Percentiles rank a stretch among this genome's conserved stretches.
Evolutionary conservation across 176 grass and related monocot species (phyloP).

Genomic region (Alloteropsis semialata): DNA sequence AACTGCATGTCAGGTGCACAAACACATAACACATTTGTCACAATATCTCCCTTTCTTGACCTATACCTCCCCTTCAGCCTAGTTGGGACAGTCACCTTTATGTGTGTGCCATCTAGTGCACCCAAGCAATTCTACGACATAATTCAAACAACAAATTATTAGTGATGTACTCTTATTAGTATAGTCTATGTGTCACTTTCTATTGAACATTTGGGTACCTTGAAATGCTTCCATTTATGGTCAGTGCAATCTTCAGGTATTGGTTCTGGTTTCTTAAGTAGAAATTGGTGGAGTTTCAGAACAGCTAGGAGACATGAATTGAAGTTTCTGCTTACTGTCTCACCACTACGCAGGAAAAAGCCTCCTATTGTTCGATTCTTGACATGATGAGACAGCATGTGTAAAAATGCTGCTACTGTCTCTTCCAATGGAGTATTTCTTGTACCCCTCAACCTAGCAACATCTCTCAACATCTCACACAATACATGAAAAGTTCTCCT

Average conservation of each 20-base stretch:
- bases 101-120: neutral
- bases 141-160: neutral
- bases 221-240: neutral
- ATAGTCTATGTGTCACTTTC: neutral
- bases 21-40: neutral
- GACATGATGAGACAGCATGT: neutral
- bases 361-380: neutral
- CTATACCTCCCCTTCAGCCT: neutral
- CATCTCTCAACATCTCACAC: neutral
- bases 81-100: neutral
- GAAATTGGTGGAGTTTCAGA: neutral
- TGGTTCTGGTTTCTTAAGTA: slow-evolving; percentile 5
- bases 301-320: neutral
- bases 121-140: neutral
- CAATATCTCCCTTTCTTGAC: neutral
- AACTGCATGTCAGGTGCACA: slow-evolving; percentile 1
- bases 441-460: neutral
- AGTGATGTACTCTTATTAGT: neutral
- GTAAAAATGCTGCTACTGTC: neutral
- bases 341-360: neutral
- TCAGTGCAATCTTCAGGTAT: neutral
- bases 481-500: neutral
- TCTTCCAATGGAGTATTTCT: neutral
- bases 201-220: neutral
- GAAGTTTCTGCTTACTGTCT: neutral